A percentile compares a stretch with the other conserved stretches of the same genome.
phyloP scores from a whole-genome alignment of 306 rosid species.

The Trichosanthes truncata region DNA sequence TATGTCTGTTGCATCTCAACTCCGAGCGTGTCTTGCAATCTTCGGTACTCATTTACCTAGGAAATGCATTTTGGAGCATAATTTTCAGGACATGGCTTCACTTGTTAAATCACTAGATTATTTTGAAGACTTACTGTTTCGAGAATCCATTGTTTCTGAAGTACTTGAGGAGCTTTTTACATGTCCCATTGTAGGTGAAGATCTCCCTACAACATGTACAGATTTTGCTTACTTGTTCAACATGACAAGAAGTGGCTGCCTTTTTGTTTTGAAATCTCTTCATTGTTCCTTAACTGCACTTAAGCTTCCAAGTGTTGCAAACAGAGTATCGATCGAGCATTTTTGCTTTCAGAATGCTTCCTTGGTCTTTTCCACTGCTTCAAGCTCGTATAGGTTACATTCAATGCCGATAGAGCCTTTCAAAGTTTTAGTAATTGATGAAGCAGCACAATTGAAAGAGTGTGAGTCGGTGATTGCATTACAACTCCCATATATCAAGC shows the following conservation, averaged over 20 bases:
- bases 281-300: constrained; percentile 31
- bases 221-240: constrained; percentile 12
- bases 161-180: constrained; percentile 37
- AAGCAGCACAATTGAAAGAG: constrained; percentile 75
- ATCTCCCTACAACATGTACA: constrained; percentile 3
- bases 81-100: constrained; percentile 20
- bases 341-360: constrained; percentile 54
- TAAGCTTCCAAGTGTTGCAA: constrained; percentile 25
- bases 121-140: constrained; percentile 29
- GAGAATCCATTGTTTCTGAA: constrained; percentile 20
- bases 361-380: constrained; percentile 57
- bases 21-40: constrained; percentile 26
- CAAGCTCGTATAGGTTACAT: constrained; percentile 50
- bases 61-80: constrained; percentile 27
- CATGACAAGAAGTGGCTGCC: constrained; percentile 27
- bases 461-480: constrained; percentile 67
- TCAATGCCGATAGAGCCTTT: constrained; percentile 31
- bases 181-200: not conserved
- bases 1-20: constrained; percentile 14
- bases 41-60: constrained; percentile 45
- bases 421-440: constrained; percentile 51
- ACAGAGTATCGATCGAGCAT: constrained; percentile 9
- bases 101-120: constrained; percentile 22
- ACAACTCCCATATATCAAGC: constrained; percentile 40
- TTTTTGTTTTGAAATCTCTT: constrained; percentile 32